Percentiles rank a stretch among this genome's conserved stretches.
These are phyloP conservation scores for Leptoxyphium fumago DNA, from an alignment of 2,329 filamentous ascomycete species.

Conservation along the genomic window DNA sequence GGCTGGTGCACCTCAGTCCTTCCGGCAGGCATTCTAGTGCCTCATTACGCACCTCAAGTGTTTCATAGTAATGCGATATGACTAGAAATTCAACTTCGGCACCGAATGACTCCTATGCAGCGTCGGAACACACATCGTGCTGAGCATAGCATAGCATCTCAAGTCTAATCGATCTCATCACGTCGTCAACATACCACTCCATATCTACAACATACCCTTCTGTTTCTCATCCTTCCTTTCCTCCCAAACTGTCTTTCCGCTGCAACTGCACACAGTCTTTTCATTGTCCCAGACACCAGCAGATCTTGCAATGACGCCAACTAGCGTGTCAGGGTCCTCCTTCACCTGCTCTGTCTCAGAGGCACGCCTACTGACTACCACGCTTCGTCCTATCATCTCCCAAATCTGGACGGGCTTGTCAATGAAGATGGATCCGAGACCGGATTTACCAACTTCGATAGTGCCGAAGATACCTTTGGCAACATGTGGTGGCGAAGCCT, in stretches of 20 bases:
- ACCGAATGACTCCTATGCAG: no score
- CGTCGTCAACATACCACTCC: neutral
- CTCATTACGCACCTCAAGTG: no score
- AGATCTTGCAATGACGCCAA: slow-evolving; percentile 87
- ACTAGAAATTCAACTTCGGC: no score
- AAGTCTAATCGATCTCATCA: neutral
- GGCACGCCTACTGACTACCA: slow-evolving; percentile 57
- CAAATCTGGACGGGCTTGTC: slow-evolving; percentile 76
- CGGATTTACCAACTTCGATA: slow-evolving; percentile 59
- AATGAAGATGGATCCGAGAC: slow-evolving; percentile 65
- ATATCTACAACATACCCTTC: slow-evolving; percentile 69
- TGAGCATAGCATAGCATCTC: no score
- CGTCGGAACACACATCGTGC: no score
- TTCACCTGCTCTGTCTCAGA: slow-evolving; percentile 35
- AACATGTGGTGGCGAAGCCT: slow-evolving; percentile 29
- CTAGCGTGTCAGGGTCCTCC: slow-evolving; percentile 73
- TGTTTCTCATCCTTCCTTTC: slow-evolving; percentile 79
- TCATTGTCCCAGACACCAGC: slow-evolving; percentile 99
- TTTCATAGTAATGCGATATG: no score
- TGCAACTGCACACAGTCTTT: slow-evolving; percentile 95
- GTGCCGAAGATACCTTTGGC: slow-evolving; percentile 55
- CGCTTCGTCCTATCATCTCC: slow-evolving; percentile 89
- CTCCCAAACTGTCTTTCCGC: slow-evolving; percentile 96
- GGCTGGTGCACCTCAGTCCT: no score
- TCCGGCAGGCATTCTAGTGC: no score